Evolutionary conservation across 371 early-diverging fungal genomes (phyloP).

Genomic region (Apophysomyces variabilis): DNA sequence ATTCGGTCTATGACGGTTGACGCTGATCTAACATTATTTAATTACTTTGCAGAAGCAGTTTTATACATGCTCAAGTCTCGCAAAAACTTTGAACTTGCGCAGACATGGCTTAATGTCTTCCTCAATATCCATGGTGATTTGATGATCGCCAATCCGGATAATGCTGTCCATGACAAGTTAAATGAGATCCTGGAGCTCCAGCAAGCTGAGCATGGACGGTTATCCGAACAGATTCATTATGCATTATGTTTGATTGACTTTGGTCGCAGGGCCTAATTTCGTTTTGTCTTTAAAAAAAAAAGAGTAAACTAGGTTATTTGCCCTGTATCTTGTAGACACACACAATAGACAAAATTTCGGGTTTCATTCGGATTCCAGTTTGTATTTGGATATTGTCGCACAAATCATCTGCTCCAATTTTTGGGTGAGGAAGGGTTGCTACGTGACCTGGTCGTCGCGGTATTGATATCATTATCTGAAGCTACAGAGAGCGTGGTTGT

Average conservation of each 20-base stretch:
- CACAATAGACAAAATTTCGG: conserved; percentile 1
- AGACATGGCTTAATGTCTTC: conserved; percentile 81
- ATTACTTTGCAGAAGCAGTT: conserved; percentile 68
- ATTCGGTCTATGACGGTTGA: conserved; percentile 77
- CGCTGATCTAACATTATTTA: conserved; percentile 56
- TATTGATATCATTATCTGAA: background rate
- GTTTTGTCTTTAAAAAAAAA: background rate
- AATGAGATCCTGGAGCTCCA: conserved; percentile 50
- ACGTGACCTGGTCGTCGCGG: too few relatives aligned
- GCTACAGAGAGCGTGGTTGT: background rate
- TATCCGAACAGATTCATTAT: conserved; percentile 80
- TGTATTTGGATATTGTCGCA: background rate
- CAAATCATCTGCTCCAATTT: conserved; percentile 5
- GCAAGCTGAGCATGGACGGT: conserved; percentile 61
- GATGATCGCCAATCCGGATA: conserved; percentile 64
- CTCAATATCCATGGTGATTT: conserved; percentile 81
- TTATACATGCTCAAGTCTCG: conserved; percentile 60
- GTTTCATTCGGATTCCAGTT: conserved; percentile 11
- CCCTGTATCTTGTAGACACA: conserved; percentile 6
- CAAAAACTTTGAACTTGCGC: conserved; percentile 85
- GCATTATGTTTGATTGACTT: conserved; percentile 85
- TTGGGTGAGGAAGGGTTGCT: background rate
- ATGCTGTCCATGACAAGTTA: conserved; percentile 53
- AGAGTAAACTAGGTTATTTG: conserved; percentile 9
- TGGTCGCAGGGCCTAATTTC: conserved; percentile 55